These are phyloP conservation scores for Albatrellus ellisii DNA, from an alignment of 768 basidiomycete species.

Conservation along the genomic window DNA sequence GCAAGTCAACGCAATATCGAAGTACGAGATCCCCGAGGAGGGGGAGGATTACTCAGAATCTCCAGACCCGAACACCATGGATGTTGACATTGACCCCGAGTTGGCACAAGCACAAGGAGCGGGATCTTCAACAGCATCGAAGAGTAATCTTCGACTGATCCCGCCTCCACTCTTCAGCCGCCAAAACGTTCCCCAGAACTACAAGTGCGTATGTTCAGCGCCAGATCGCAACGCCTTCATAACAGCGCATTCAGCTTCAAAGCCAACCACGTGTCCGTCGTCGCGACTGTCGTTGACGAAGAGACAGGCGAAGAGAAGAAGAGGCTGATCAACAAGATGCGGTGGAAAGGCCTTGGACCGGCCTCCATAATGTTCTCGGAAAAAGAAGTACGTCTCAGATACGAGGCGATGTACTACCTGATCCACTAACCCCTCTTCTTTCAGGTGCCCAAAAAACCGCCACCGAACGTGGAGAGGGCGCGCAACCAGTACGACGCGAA, in stretches of 20 bases:
- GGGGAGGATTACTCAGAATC: constrained; percentile 45
- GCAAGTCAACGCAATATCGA: constrained; percentile 58
- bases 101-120: constrained; percentile 17
- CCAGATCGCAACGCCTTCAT: not conserved
- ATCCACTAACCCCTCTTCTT: constrained; percentile 3
- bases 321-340: constrained; percentile 70
- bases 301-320: constrained; percentile 73
- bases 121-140: constrained; percentile 18
- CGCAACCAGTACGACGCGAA: constrained; percentile 38
- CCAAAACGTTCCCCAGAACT: constrained; percentile 65
- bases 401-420: not conserved
- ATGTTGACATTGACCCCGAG: constrained; percentile 37
- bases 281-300: constrained; percentile 52
- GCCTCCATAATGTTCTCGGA: constrained; percentile 59
- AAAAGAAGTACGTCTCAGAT: constrained; percentile 29
- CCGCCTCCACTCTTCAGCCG: constrained; percentile 87
- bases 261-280: constrained; percentile 60
- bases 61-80: constrained; percentile 18
- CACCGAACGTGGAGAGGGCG: constrained; percentile 46
- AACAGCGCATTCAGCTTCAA: constrained; percentile 44
- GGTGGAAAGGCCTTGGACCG: constrained; percentile 80
- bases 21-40: constrained; percentile 59
- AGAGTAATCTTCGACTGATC: constrained; percentile 59
- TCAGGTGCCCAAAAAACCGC: constrained; percentile 56
- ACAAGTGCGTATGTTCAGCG: constrained; percentile 39